A percentile compares a stretch with the other conserved stretches of the same genome.
Conservation (phyloP, 768 basidiomycete species). For the Mycena rosella region DNA sequence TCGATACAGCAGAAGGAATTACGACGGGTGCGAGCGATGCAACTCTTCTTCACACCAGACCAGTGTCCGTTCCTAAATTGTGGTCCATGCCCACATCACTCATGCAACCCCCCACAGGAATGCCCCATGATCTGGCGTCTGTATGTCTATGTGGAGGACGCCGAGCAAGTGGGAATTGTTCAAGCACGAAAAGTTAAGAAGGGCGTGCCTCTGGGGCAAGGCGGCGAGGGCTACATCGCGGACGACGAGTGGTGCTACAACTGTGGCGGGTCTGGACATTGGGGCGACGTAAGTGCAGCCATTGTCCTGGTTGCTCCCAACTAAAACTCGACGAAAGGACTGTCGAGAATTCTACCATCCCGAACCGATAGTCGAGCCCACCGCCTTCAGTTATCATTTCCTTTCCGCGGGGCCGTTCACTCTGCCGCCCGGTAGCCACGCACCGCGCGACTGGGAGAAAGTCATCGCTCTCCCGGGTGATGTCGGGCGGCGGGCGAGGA, state of each 20-base stretch:
- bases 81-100: not conserved
- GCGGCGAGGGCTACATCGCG: slow-evolving; percentile 85
- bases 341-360: slow-evolving; percentile 61
- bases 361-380: slow-evolving; percentile 64
- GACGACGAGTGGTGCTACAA: slow-evolving; percentile 86
- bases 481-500: slow-evolving; percentile 75
- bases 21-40: slow-evolving; percentile 70
- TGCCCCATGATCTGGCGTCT: slow-evolving; percentile 87
- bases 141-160: slow-evolving; percentile 76
- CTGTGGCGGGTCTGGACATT: slow-evolving; percentile 79
- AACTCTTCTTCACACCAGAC: slow-evolving; percentile 72
- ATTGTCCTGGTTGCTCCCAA: slow-evolving; percentile 1
- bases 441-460: slow-evolving; percentile 59
- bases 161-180: slow-evolving; percentile 61
- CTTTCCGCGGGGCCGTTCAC: slow-evolving; percentile 76
- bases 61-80: slow-evolving; percentile 59
- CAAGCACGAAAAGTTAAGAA: slow-evolving; percentile 63
- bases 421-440: slow-evolving; percentile 54
- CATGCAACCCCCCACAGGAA: slow-evolving; percentile 61
- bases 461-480: slow-evolving; percentile 57
- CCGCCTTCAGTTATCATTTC: slow-evolving; percentile 78
- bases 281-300: slow-evolving; percentile 75
- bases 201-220: slow-evolving; percentile 67
- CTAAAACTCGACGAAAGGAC: slow-evolving; percentile 58
- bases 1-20: slow-evolving; percentile 54